Evolutionary conservation across 352 stramenopile species (phyloP).

Genomic region (Phytophthora sp.): DNA sequence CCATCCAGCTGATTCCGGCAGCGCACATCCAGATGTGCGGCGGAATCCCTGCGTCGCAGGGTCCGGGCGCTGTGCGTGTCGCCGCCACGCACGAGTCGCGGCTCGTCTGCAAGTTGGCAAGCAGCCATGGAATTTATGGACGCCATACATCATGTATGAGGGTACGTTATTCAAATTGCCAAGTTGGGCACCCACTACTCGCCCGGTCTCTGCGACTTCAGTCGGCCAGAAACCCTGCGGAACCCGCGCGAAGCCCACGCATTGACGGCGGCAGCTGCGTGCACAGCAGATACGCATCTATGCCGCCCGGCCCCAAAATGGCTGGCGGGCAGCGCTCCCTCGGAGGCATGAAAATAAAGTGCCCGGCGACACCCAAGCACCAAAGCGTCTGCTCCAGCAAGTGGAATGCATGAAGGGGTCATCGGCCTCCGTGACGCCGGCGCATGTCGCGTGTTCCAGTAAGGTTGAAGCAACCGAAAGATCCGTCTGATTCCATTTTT

Average conservation of each 20-base stretch:
- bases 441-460: conserved; percentile 9
- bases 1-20: too few species aligned
- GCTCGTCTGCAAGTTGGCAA: background rate
- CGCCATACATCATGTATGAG: too few species aligned
- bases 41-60: conserved; percentile 10
- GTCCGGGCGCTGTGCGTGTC: background rate
- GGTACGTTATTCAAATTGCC: too few species aligned
- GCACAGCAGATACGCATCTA: conserved; percentile 22
- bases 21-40: conserved; percentile 10
- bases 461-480: conserved; percentile 23
- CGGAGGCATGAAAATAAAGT: background rate
- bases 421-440: background rate
- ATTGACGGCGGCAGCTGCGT: conserved; percentile 25
- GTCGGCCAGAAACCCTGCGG: conserved; percentile 19
- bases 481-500: conserved; percentile 12
- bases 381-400: background rate
- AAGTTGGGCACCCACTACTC: background rate
- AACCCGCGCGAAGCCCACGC: background rate
- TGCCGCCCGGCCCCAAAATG: conserved; percentile 12
- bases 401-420: too few species aligned
- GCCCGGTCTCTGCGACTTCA: conserved; percentile 21
- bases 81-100: conserved; percentile 16
- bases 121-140: background rate
- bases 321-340: conserved; percentile 2
- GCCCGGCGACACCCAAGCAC: background rate